Evolutionary conservation across 176 grass and related monocot genomes (phyloP).

Genomic region (Paspalum notatum): DNA sequence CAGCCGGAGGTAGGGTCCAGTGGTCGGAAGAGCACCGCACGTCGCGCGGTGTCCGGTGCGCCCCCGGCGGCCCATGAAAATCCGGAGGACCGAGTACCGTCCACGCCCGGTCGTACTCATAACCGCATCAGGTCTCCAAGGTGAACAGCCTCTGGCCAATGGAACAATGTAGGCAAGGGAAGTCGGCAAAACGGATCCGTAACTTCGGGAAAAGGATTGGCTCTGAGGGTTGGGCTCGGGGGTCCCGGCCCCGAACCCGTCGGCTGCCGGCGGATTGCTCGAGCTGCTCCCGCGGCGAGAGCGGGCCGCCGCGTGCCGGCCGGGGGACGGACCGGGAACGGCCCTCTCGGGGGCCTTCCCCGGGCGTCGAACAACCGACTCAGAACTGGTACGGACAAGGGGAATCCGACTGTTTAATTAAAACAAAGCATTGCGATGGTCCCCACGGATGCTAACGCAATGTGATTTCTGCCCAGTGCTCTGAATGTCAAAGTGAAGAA

Average conservation of each 20-base stretch:
- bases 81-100: conserved; percentile 43
- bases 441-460: conserved; percentile 64
- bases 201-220: conserved; percentile 80
- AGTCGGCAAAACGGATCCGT: conserved; percentile 83
- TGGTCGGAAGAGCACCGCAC: conserved; percentile 71
- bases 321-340: not conserved
- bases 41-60: conserved; percentile 61
- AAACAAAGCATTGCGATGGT: conserved; percentile 82
- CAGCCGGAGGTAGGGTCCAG: conserved; percentile 76
- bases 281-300: conserved; percentile 10
- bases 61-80: conserved; percentile 46
- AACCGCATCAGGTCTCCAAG: conserved; percentile 83
- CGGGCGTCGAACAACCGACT: conserved; percentile 58
- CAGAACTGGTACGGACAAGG: conserved; percentile 67
- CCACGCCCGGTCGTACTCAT: conserved; percentile 65
- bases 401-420: conserved; percentile 81
- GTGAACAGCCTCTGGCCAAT: conserved; percentile 56
- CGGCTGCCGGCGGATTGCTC: conserved; percentile 19
- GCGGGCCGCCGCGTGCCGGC: conserved; percentile 11
- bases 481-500: conserved; percentile 86
- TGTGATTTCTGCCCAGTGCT: conserved; percentile 81
- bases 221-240: conserved; percentile 63
- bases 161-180: conserved; percentile 88
- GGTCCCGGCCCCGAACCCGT: conserved; percentile 42
- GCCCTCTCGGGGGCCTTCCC: conserved; percentile 46